These are phyloP conservation scores for Aegilops speltoides DNA, from an alignment of 176 grass and related monocot species.

Conservation along the genomic window DNA sequence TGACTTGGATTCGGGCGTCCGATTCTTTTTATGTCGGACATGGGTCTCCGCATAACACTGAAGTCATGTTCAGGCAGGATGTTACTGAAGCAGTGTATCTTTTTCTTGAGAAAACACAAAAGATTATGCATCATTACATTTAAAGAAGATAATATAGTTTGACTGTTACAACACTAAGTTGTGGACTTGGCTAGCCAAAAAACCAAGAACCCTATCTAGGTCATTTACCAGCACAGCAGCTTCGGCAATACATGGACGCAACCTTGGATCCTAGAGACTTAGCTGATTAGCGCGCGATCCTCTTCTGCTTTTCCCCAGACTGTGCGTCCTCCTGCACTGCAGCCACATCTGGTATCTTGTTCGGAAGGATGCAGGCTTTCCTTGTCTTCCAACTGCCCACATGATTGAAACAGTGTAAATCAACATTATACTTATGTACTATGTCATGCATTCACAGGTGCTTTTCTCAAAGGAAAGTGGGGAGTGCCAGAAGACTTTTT, in stretches of 20 bases:
- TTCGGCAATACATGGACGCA: background rate
- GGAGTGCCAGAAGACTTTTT: conserved; percentile 70
- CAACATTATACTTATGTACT: conserved; percentile 6
- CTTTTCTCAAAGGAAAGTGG: conserved; percentile 58
- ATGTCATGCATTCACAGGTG: conserved; percentile 52
- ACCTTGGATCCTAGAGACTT: background rate
- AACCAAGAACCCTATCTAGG: background rate
- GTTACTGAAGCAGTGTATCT: background rate
- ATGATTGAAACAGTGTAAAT: background rate
- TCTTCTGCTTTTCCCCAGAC: background rate
- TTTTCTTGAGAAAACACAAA: background rate
- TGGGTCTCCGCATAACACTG: background rate
- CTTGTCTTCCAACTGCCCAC: background rate
- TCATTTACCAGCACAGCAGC: background rate
- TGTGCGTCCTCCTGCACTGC: background rate
- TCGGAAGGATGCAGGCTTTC: background rate
- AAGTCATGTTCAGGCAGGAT: conserved; percentile 8
- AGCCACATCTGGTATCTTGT: background rate
- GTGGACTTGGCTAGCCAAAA: conserved; percentile 7
- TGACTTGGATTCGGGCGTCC: background rate
- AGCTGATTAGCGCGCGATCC: background rate
- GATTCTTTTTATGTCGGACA: background rate
- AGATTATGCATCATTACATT: background rate
- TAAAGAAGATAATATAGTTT: background rate
- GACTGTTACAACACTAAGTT: background rate